Evolutionary conservation across 768 basidiomycete genomes (phyloP).

Genomic region (Agaricus blazei): DNA sequence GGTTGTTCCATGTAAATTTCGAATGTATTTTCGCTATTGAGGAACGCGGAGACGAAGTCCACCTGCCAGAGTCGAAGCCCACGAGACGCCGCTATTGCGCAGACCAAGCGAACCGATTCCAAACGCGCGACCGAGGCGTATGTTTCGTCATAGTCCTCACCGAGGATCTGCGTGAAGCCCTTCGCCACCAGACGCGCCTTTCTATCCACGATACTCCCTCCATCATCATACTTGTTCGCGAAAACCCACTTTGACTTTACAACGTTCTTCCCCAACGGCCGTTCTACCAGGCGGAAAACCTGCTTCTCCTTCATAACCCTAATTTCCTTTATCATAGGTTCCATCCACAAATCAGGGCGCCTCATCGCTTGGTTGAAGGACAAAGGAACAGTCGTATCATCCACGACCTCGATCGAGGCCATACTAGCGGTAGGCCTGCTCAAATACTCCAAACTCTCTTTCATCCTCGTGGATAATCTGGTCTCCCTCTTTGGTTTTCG

Average conservation of each 20-base stretch:
- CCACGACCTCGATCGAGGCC: no score
- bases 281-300: conserved; percentile 7
- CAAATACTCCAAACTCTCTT: no score
- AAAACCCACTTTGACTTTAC: conserved; percentile 13
- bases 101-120: conserved; percentile 14
- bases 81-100: conserved; percentile 10
- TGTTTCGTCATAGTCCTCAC: conserved; percentile 14
- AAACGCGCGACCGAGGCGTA: conserved; percentile 15
- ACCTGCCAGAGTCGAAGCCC: conserved; percentile 14
- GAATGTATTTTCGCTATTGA: no score
- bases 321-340: background rate
- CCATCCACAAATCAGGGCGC: background rate
- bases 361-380: no score
- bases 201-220: conserved; percentile 12
- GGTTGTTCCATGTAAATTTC: no score
- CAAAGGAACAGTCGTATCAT: no score
- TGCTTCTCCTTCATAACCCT: conserved; percentile 1
- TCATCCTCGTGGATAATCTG: no score
- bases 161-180: conserved; percentile 13
- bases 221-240: conserved; percentile 10
- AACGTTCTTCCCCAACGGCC: background rate
- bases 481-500: no score
- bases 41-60: conserved; percentile 14
- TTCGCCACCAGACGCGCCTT: conserved; percentile 14
- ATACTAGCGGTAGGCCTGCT: no score